Evolutionary conservation across 75 land plant genomes (phyloP), one percentile per base, ranked within the genome.

Genomic region (Adiantum capillusveneris): DNA sequence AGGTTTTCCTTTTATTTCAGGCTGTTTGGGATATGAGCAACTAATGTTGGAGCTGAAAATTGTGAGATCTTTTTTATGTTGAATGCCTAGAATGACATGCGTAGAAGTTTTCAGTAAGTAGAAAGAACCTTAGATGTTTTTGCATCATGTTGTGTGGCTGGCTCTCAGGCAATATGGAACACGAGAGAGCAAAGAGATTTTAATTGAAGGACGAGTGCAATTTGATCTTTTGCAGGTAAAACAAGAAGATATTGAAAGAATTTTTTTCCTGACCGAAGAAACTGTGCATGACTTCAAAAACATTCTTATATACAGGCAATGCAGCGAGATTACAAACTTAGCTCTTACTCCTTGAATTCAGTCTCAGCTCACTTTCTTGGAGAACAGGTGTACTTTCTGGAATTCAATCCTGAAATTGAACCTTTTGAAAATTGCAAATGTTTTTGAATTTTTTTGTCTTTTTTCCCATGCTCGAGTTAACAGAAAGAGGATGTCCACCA

Each of bases 401-500:
- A 20, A 12, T 52, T 59, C 22, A 12, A 30, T 24, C 13, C 18
- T 22, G 25, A 6, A 6, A 3, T 24, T 34, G 37, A 34, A 3
- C 30, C 22, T 2, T 11, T 25, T 54, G 22, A 7, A 11, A 25
- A 6, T 16, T 25, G 3, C 37, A 57, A 27, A 57, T 30, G 31
- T 31, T 31, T n/a, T 25, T 53, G 2, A 3, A 53, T 25, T 2
- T 3, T 25, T 24, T 25, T 25, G 2, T 27, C 55, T 25, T 26
- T 53, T 53, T 22, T 16, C 31, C 58, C 31, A 62, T 41, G 29
- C 50, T 29, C 29, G 19, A 52, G 57, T 39, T 53, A 55, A 74
- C 96, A 94, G 98, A 94, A 94, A 75, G 96, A 94, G 74, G 98
- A 89, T 79, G 98, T 94, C 20, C 98, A 94, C 53, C 96, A 89